Conservation (phyloP, 2,329 filamentous ascomycete species). For the Colletotrichum incanum region DNA sequence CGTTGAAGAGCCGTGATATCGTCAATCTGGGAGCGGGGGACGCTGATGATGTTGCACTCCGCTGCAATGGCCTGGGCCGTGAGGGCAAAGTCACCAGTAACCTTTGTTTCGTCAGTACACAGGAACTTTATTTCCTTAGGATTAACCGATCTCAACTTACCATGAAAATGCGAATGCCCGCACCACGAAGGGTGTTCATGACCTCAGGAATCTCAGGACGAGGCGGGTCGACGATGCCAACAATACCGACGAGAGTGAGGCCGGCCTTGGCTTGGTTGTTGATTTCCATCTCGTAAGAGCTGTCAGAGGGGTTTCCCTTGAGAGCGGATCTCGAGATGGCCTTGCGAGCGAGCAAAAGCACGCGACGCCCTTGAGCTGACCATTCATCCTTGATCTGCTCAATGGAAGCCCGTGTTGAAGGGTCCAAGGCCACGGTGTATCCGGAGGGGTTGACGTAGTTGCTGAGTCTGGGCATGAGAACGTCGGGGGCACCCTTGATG, state of each 20-base stretch:
- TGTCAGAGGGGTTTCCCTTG: conserved; percentile 26
- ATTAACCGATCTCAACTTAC: conserved; percentile 54
- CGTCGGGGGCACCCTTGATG: conserved; percentile 86
- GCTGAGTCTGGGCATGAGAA: conserved; percentile 76
- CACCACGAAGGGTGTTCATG: conserved; percentile 76
- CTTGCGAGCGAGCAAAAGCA: conserved; percentile 78
- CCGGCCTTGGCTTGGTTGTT: conserved; percentile 67
- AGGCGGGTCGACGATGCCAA: conserved; percentile 85
- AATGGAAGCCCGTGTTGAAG: conserved; percentile 61
- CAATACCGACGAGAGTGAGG: conserved; percentile 80
- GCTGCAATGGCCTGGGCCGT: conserved; percentile 82
- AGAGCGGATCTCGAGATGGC: conserved; percentile 57
- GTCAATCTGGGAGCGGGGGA: conserved; percentile 64
- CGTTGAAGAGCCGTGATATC: conserved; percentile 66
- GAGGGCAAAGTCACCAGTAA: conserved; percentile 84
- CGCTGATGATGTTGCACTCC: conserved; percentile 80
- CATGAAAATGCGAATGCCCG: conserved; percentile 85
- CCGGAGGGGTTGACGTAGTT: conserved; percentile 71
- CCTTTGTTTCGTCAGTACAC: conserved; percentile 51
- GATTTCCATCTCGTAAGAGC: conserved; percentile 71
- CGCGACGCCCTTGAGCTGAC: conserved; percentile 78
- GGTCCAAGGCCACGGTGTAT: conserved; percentile 64
- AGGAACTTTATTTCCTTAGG: too few relatives aligned
- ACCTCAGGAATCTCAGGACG: conserved; percentile 80
- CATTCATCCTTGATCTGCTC: conserved; percentile 77